phyloP scores from a whole-genome alignment of 192 early-diverging fungal species.

The Oehlia diaphana region DNA sequence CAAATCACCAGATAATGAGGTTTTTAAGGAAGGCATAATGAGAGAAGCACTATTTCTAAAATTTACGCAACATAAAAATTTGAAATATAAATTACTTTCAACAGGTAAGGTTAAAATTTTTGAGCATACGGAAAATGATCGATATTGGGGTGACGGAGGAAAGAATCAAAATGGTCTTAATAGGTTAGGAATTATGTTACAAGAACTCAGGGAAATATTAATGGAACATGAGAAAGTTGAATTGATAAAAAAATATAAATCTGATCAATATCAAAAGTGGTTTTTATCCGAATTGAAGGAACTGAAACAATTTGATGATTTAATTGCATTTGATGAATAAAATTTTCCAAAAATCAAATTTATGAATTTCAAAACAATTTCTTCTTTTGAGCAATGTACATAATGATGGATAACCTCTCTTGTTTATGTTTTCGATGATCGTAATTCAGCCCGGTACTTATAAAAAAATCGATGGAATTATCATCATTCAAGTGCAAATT shows the following conservation, averaged over 20 bases:
- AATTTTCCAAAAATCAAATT: no score
- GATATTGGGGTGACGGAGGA: conserved; percentile 45
- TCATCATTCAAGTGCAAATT: no score
- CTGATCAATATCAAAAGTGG: not conserved
- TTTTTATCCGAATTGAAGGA: not conserved
- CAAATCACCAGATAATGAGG: not conserved
- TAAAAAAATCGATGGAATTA: no score
- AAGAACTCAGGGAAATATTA: conserved; percentile 31
- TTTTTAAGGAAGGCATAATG: conserved; percentile 46
- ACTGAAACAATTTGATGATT: not conserved
- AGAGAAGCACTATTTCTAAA: conserved; percentile 36
- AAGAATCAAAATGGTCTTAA: conserved; percentile 37
- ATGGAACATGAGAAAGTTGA: not conserved
- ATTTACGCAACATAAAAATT: conserved; percentile 39
- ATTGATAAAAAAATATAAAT: not conserved
- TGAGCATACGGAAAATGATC: conserved; percentile 44
- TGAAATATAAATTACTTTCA: conserved; percentile 34
- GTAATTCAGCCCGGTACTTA: no score
- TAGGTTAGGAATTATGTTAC: conserved; percentile 36
- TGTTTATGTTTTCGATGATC: no score
- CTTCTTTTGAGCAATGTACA: no score
- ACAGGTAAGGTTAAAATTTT: conserved; percentile 31
- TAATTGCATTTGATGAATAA: not conserved
- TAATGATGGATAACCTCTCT: no score
- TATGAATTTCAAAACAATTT: no score